phyloP scores from a whole-genome alignment of 768 basidiomycete species.

The Xerocomellus intermedius region DNA sequence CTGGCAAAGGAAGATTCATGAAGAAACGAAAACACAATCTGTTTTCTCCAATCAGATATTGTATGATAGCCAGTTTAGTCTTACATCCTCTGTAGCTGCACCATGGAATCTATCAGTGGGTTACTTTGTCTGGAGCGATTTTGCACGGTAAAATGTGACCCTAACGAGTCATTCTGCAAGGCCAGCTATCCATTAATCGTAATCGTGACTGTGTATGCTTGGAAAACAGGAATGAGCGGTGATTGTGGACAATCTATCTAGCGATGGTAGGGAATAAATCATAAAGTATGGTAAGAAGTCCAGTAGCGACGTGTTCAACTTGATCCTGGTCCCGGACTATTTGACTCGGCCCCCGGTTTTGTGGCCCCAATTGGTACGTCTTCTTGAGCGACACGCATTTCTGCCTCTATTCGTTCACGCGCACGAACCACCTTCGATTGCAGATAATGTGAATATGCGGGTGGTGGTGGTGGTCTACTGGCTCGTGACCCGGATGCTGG shows the following conservation, averaged over 20 bases:
- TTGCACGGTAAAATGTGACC: not conserved
- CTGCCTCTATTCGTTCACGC: conserved; percentile 92
- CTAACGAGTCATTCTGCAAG: not conserved
- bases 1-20: conserved; percentile 8
- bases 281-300: conserved; percentile 4
- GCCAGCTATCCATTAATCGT: conserved; percentile 12
- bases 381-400: conserved; percentile 42
- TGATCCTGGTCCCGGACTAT: conserved; percentile 18
- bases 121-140: not conserved
- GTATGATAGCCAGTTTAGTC: not conserved
- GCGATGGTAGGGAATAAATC: conserved; percentile 16
- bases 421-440: conserved; percentile 98
- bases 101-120: not conserved
- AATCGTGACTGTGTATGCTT: conserved; percentile 15
- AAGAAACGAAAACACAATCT: not conserved
- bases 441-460: conserved; percentile 81
- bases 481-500: conserved; percentile 38
- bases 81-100: not conserved
- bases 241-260: conserved; percentile 24
- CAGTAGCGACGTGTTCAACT: conserved; percentile 18
- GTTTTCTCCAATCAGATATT: not conserved
- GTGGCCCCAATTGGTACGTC: conserved; percentile 7
- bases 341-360: conserved; percentile 21
- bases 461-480: conserved; percentile 42
- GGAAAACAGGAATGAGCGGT: conserved; percentile 28